Evolutionary conservation across 352 stramenopile species (phyloP).

Genomic region (Paralagenidium karlingii): DNA sequence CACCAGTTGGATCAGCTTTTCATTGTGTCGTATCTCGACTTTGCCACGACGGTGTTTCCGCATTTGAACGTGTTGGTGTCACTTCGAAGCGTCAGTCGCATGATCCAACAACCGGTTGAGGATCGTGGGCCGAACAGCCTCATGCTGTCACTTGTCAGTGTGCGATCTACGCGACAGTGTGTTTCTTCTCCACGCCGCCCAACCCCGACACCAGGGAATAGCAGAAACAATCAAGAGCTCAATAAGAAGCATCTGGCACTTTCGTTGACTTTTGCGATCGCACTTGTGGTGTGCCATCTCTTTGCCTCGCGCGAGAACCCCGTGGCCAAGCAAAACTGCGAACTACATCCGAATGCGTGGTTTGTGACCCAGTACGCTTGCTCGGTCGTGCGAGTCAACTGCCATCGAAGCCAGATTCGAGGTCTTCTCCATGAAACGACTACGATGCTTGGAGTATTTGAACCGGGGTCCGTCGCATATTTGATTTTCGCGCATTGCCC

Average conservation of each 20-base stretch:
- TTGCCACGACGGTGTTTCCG: conserved; percentile 9
- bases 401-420: conserved; percentile 6
- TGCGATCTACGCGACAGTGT: conserved; percentile 1
- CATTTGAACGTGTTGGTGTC: conserved; percentile 10
- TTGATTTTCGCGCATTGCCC: conserved; percentile 22
- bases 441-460: conserved; percentile 10
- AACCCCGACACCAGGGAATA: conserved; percentile 8
- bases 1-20: conserved; percentile 15
- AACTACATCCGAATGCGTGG: conserved; percentile 18
- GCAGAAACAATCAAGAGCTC: conserved; percentile 1
- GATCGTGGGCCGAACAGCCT: neutral
- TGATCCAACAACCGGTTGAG: conserved; percentile 4
- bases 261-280: conserved; percentile 5
- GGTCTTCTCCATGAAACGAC: conserved; percentile 8
- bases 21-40: conserved; percentile 11
- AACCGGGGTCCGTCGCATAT: conserved; percentile 10
- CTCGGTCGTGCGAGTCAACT: conserved; percentile 20
- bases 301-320: conserved; percentile 3
- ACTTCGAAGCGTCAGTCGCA: conserved; percentile 10
- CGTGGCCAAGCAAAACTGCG: conserved; percentile 8
- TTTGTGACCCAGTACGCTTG: conserved; percentile 11
- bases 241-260: conserved; percentile 5
- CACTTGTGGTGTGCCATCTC: conserved; percentile 13
- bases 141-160: conserved; percentile 4
- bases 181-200: conserved; percentile 6